Evolutionary conservation across 345 rosid species (phyloP).

Genomic region (Melaleuca quinquenervia): DNA sequence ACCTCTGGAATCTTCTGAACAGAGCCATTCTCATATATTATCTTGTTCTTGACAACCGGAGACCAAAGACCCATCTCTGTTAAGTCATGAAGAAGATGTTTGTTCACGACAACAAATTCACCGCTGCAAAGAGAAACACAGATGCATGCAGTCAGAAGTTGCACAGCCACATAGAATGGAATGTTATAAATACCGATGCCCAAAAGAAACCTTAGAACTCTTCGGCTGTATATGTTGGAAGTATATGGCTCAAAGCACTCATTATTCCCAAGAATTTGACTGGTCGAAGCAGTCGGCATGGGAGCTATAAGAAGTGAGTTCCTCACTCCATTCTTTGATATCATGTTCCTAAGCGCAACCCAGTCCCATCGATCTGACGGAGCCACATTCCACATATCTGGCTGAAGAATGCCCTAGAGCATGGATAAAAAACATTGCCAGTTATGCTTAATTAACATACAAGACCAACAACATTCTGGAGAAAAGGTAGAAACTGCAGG

Average conservation of each 20-base stretch:
- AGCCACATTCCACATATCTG: constrained; percentile 85
- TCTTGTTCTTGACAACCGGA: constrained; percentile 68
- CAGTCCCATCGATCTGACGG: constrained; percentile 76
- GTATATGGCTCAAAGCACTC: constrained; percentile 97
- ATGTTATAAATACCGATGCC: neutral
- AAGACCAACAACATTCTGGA: neutral
- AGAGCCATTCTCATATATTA: constrained; percentile 69
- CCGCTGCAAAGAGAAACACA: constrained; percentile 34
- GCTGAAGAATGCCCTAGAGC: constrained; percentile 80
- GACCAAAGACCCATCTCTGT: constrained; percentile 91
- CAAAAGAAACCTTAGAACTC: constrained; percentile 63
- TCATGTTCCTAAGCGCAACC: constrained; percentile 50
- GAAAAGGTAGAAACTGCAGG: neutral
- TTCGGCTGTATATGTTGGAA: constrained; percentile 80
- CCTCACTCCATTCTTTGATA: constrained; percentile 70
- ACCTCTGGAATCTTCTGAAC: constrained; percentile 63
- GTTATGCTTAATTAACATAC: neutral
- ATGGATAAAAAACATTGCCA: neutral
- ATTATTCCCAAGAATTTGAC: constrained; percentile 94
- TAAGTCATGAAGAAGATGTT: constrained; percentile 89
- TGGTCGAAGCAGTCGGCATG: constrained; percentile 96
- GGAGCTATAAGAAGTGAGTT: constrained; percentile 88
- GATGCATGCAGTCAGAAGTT: neutral
- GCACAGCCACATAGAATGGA: neutral
- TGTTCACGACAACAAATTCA: constrained; percentile 92